Conservation (phyloP, 345 rosid genomes). For the Brassica juncea region DNA sequence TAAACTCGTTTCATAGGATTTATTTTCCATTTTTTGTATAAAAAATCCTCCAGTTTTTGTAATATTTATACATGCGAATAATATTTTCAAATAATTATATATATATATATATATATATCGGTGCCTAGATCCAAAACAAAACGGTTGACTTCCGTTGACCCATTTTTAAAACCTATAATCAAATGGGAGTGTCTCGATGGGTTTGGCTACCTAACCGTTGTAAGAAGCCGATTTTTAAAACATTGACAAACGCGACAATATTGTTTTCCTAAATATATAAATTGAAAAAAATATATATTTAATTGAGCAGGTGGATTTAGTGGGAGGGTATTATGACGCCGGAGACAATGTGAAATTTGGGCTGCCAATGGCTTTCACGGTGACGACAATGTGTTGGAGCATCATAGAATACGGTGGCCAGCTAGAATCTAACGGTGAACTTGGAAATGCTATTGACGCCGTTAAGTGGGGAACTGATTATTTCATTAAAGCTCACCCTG, state of each 20-base stretch:
- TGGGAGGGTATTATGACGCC: slow-evolving; percentile 83
- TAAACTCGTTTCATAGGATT: neutral
- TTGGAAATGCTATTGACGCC: slow-evolving; percentile 50
- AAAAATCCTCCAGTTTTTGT: neutral
- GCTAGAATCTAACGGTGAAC: slow-evolving; percentile 45
- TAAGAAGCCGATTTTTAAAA: neutral
- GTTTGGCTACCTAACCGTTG: slow-evolving; percentile 5
- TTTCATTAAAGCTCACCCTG: slow-evolving; percentile 60
- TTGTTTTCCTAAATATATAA: neutral
- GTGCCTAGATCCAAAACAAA: neutral
- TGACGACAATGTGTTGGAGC: slow-evolving; percentile 74
- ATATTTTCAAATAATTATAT: neutral
- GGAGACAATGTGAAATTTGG: slow-evolving; percentile 85
- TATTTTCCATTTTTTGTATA: neutral
- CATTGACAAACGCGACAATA: neutral
- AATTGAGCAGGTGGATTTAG: slow-evolving; percentile 50
- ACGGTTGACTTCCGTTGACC: slow-evolving; percentile 15
- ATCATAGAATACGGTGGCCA: slow-evolving; percentile 62
- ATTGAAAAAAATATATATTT: neutral
- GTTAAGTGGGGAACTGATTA: slow-evolving; percentile 82
- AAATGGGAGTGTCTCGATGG: slow-evolving; percentile 5
- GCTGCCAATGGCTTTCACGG: slow-evolving; percentile 86
- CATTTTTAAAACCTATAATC: neutral
- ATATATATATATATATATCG: neutral
- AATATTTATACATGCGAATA: neutral